Evolutionary conservation across 768 basidiomycete genomes (phyloP), one percentile per base, ranked within the genome.

Genomic region (Pleurotus djamor): DNA sequence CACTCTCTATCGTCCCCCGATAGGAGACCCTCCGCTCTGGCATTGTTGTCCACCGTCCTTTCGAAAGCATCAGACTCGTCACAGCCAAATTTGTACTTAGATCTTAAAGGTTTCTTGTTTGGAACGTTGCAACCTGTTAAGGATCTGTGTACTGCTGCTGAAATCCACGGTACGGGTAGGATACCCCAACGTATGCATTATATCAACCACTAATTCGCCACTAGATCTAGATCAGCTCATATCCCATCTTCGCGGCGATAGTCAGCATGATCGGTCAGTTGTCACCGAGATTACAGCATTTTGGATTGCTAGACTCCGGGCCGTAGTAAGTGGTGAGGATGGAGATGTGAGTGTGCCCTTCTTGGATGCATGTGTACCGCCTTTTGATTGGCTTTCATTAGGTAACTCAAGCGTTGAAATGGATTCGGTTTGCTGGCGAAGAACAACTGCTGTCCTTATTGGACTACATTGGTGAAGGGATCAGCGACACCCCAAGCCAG

Each of bases 371-470:
- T 28, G 21, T 28, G 21, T 28, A 28, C 21, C 21, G 21, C 21
- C 21, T 28, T 32, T 41, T 14, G 17, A 44, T 44, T 44, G 28
- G 33, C 13, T 17, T 6, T 47, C 48, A 4, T 38, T 64, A 79
- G 71, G 54, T 64, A 50, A 57, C 47, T 58, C 65, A 51, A 12
- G 69, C 72, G 3, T 63, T 71, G 2, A 60, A 80, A 12, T 92
- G 90, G 90, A 72, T 88, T 45, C 76, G 73, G 43, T 88, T 81
- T 64, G 77, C 88, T 64, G 67, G 73, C 4, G 65, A 70, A 2
- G 63, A 71, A 2, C 76, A 78, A 13, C 66, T 85, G 2, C 70
- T 83, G 3, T 62, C 68, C 4, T 70, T 83, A 5, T 65, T 91
- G 9, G 80, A 83, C 62, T 59, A 70, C 5, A 61, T 81, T 51